phyloP scores from a whole-genome alignment of 768 basidiomycete genomes.

The Clitopilus hobsonii region DNA sequence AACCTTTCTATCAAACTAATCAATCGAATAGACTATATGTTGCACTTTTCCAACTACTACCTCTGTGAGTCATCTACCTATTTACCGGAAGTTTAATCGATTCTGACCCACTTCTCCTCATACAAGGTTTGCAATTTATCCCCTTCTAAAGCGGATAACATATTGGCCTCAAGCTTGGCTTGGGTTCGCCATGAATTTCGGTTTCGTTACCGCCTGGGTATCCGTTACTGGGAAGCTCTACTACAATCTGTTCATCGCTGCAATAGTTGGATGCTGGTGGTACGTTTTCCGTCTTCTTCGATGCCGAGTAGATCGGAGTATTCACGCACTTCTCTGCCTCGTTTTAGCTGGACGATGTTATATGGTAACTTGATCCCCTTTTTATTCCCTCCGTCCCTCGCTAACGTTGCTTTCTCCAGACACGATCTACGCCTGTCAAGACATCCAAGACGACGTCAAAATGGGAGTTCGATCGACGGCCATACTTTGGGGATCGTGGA shows the following conservation, averaged over 20 bases:
- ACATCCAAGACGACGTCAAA: constrained; percentile 67
- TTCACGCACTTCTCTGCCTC: background rate
- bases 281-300: constrained; percentile 13
- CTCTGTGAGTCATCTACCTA: constrained; percentile 28
- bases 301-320: background rate
- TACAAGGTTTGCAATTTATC: constrained; percentile 39
- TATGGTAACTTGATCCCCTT: constrained; percentile 27
- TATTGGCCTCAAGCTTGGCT: constrained; percentile 64
- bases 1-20: no score
- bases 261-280: constrained; percentile 43
- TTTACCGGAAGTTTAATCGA: background rate
- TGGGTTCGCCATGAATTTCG: constrained; percentile 55
- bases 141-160: constrained; percentile 51
- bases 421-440: constrained; percentile 68
- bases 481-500: constrained; percentile 59
- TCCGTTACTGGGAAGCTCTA: constrained; percentile 29
- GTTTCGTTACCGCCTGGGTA: constrained; percentile 45
- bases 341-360: constrained; percentile 43
- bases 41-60: constrained; percentile 40
- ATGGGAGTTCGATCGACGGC: constrained; percentile 78
- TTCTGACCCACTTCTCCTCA: background rate
- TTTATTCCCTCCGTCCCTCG: background rate
- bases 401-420: constrained; percentile 6
- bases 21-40: constrained; percentile 36
- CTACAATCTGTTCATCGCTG: constrained; percentile 24